Conservation (phyloP, 1,284 basidiomycete species). For the Moniliophthora roreri region DNA sequence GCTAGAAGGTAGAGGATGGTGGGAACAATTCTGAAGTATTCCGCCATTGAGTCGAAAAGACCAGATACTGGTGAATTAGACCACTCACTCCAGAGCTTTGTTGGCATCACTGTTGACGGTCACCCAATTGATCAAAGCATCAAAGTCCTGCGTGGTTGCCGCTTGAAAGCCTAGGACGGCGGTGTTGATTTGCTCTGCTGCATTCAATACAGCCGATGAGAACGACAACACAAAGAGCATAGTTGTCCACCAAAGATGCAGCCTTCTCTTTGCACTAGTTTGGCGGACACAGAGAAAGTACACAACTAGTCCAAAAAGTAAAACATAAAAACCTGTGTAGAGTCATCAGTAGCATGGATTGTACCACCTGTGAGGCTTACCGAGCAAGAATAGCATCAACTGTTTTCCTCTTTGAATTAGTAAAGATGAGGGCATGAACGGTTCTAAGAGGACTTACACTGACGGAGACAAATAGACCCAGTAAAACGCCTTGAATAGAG, state of each 20-base stretch:
- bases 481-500: too few species aligned
- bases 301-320: conserved; percentile 1
- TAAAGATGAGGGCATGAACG: too few species aligned
- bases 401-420: too few species aligned
- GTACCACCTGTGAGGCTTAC: too few species aligned
- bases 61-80: too few species aligned
- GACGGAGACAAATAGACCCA: too few species aligned
- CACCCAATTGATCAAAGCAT: background rate
- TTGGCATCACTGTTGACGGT: background rate
- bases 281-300: background rate
- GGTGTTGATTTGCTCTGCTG: background rate
- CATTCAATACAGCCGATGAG: background rate
- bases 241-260: conserved; percentile 1
- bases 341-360: background rate
- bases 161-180: background rate
- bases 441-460: too few species aligned
- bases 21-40: too few species aligned
- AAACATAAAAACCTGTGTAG: background rate
- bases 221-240: background rate
- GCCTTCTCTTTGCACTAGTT: background rate
- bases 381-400: too few species aligned
- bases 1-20: too few species aligned
- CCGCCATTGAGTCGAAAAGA: too few species aligned
- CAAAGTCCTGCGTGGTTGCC: background rate
- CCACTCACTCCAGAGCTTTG: too few species aligned